These are phyloP conservation scores for Violaceomyces palustris DNA, from an alignment of 1,284 basidiomycete species.

Conservation along the genomic window DNA sequence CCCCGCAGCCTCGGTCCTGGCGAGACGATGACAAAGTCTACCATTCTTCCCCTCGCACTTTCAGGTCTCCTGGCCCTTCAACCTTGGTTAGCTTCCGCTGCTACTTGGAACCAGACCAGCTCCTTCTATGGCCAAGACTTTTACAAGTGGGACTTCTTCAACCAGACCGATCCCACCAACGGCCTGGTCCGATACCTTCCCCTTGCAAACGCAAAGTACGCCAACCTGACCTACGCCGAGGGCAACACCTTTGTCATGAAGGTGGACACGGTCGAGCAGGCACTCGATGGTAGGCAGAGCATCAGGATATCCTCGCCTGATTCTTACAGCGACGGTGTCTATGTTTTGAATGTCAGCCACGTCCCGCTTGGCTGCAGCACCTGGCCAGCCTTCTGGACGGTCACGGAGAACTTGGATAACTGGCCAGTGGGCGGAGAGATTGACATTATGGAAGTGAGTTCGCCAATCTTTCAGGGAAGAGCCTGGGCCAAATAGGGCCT, in stretches of 20 bases:
- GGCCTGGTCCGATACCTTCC: slow-evolving; percentile 44
- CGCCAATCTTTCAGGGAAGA: too few species aligned
- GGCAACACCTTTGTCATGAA: slow-evolving; percentile 36
- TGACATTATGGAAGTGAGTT: slow-evolving; percentile 49
- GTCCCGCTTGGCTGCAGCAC: slow-evolving; percentile 43
- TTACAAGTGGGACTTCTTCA: slow-evolving; percentile 38
- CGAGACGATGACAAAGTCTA: too few species aligned
- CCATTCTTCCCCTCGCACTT: too few species aligned
- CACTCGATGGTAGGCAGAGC: slow-evolving; percentile 29
- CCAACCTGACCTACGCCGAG: slow-evolving; percentile 43
- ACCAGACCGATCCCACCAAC: slow-evolving; percentile 37
- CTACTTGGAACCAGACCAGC: slow-evolving; percentile 24
- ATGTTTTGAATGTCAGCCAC: slow-evolving; percentile 45
- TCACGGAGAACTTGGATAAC: slow-evolving; percentile 23
- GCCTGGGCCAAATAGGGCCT: neutral
- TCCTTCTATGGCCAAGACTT: slow-evolving; percentile 26
- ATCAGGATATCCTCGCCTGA: slow-evolving; percentile 44
- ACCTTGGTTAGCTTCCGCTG: slow-evolving; percentile 5
- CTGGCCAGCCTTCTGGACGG: slow-evolving; percentile 52
- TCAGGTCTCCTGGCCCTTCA: too few species aligned
- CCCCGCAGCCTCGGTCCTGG: too few species aligned
- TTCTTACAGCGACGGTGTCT: slow-evolving; percentile 41
- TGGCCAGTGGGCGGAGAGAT: slow-evolving; percentile 51
- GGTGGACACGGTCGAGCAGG: slow-evolving; percentile 29
- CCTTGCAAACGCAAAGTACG: slow-evolving; percentile 11